These are phyloP conservation scores for Kazachstania kunashirensis DNA, from an alignment of 805 yeast genomes.

Conservation along the genomic window DNA sequence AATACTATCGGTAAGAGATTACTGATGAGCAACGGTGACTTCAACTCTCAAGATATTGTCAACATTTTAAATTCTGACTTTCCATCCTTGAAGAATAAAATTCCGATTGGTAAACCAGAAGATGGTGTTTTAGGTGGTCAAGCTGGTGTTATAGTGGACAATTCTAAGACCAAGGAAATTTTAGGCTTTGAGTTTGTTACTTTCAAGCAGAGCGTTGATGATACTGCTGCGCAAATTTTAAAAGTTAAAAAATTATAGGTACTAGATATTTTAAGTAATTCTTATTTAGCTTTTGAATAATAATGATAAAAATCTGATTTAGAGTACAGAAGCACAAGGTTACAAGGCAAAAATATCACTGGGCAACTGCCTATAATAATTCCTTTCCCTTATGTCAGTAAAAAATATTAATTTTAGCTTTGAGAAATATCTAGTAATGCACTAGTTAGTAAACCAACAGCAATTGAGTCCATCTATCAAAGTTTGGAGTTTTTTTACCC, in stretches of 20 bases:
- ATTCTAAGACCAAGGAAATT: slow-evolving; percentile 13
- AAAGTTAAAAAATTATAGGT: slow-evolving; percentile 7
- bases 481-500: slow-evolving; percentile 37
- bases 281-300: slow-evolving; percentile 24
- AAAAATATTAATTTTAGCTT: slow-evolving; percentile 52
- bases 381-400: slow-evolving; percentile 69
- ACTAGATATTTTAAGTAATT: neutral
- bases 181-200: slow-evolving; percentile 16
- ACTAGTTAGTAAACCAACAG: slow-evolving; percentile 51
- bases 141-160: slow-evolving; percentile 8
- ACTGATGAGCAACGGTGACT: slow-evolving; percentile 17
- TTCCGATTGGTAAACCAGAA: slow-evolving; percentile 35
- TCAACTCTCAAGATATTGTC: slow-evolving; percentile 23
- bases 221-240: slow-evolving; percentile 19
- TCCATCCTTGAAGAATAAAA: slow-evolving; percentile 36
- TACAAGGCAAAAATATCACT: slow-evolving; percentile 60
- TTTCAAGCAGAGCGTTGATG: slow-evolving; percentile 15
- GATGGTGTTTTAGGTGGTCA: slow-evolving; percentile 5
- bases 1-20: slow-evolving; percentile 31
- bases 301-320: slow-evolving; percentile 46
- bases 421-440: slow-evolving; percentile 57
- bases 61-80: slow-evolving; percentile 31
- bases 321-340: slow-evolving; percentile 64
- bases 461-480: slow-evolving; percentile 47
- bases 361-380: slow-evolving; percentile 52